Conservation (phyloP, 768 basidiomycete species). For the Epithele typhae region DNA sequence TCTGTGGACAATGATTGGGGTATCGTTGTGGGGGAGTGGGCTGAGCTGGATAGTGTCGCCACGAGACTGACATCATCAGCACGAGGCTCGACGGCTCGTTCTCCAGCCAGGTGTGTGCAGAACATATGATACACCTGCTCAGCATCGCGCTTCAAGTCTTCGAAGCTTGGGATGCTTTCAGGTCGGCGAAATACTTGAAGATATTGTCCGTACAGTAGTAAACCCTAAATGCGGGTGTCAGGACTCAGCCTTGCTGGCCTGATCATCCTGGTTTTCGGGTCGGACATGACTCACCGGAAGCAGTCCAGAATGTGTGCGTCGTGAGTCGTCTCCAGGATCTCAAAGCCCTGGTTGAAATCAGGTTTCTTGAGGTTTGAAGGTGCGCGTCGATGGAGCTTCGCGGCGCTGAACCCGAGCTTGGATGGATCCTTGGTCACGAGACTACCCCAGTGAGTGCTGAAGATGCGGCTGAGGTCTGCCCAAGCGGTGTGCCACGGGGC, state of each 20-base stretch:
- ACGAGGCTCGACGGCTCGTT: no score
- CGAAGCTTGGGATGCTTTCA: no score
- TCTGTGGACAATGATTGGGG: no score
- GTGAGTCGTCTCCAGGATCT: conserved; percentile 24
- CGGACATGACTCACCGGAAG: conserved; percentile 24
- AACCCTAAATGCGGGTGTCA: no score
- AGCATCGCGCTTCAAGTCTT: neutral
- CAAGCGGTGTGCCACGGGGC: conserved; percentile 9
- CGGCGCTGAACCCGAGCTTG: conserved; percentile 15
- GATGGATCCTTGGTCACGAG: conserved; percentile 23
- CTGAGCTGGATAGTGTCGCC: no score
- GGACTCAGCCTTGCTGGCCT: no score
- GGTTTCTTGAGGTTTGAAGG: neutral
- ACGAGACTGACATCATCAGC: no score
- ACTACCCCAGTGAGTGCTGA: conserved; percentile 30
- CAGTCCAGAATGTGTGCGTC: conserved; percentile 31
- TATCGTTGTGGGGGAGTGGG: no score
- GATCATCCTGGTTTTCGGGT: no score
- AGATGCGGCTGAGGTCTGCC: conserved; percentile 2
- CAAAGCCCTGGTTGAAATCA: conserved; percentile 13
- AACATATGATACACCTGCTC: neutral
- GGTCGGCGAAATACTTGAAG: no score
- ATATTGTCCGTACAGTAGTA: no score
- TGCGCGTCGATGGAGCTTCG: neutral
- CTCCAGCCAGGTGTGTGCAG: neutral